Base-by-base conservation (phyloP, 2,329 filamentous ascomycete species). In the Verticillium longisporum region DNA sequence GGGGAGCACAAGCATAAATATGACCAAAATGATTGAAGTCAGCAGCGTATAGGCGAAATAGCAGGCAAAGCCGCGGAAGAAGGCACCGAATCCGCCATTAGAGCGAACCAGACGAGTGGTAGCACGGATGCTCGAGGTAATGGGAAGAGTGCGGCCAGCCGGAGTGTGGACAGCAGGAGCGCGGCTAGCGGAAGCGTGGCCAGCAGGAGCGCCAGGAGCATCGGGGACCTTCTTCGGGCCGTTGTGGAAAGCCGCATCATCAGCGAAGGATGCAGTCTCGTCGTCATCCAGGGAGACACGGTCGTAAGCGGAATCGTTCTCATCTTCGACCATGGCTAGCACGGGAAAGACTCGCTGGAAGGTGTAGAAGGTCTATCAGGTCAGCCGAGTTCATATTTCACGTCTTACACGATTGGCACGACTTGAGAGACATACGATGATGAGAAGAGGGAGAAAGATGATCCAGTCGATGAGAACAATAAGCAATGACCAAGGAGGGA, bases 21-120 rank as follows among this genome's bases (percentile, higher is more conserved):
- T 69, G 60, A 72, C 73, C 59, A 77, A 70, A 41, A 85, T 63
- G 54, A 78, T 37, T 31, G 66, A 60, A 10, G 70, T 73, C 41
- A 73, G 62, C 45, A 78, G 0, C 58, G 36, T 60, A 59, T 81
- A 71, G 60, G 77, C 73, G 5, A 85, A 10, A 59, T 72, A 73
- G 70, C 80, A 83, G 61, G 77, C 71, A 41, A 91, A 70, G 61
- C 91, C 92, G 64, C 91, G 88, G 81, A 91, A 89, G 68, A 84
- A 80, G 61, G 88, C 83, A 62, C 77, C 77, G 74, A 82, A 83
- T 64, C 92, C 91, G 63, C 82, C 87, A 65, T 85, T 77, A 56
- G 83, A 77, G 65, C 80, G 79, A 55, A 97, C 80, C 63, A 83
- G 75, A 50, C 79, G 78, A 72, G 78, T 74, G 61, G 78, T 82